These are phyloP conservation scores for Aspergillus melleus DNA, from an alignment of 2,329 filamentous ascomycete genomes.

Conservation along the genomic window DNA sequence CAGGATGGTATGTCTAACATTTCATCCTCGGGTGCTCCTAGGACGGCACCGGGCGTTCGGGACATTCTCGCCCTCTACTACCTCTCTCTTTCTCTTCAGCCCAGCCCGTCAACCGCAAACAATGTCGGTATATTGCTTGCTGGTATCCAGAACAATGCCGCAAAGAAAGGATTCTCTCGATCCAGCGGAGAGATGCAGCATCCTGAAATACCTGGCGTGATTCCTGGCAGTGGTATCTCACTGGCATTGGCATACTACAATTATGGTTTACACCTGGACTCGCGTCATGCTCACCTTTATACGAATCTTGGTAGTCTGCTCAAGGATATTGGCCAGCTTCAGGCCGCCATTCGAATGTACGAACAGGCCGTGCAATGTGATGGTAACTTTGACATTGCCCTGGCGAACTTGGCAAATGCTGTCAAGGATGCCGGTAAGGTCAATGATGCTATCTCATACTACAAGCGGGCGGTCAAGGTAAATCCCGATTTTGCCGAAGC, in stretches of 20 bases:
- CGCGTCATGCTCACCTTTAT: slow-evolving; percentile 90
- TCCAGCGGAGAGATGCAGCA: slow-evolving; percentile 41
- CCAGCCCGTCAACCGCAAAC: slow-evolving; percentile 95
- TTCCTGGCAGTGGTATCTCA: slow-evolving; percentile 81
- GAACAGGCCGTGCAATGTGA: slow-evolving; percentile 91
- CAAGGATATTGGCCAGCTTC: slow-evolving; percentile 92
- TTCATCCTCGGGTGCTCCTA: slow-evolving; percentile 55
- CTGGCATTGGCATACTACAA: slow-evolving; percentile 93
- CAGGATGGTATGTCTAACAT: slow-evolving; percentile 90
- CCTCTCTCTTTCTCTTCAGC: slow-evolving; percentile 87
- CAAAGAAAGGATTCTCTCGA: slow-evolving; percentile 39
- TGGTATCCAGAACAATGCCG: slow-evolving; percentile 73
- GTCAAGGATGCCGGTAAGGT: slow-evolving; percentile 95
- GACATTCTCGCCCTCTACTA: slow-evolving; percentile 97
- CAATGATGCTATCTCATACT: slow-evolving; percentile 87
- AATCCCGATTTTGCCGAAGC: slow-evolving; percentile 97
- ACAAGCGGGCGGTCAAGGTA: slow-evolving; percentile 83
- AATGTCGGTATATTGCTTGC: slow-evolving; percentile 98
- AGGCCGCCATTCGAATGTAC: slow-evolving; percentile 94
- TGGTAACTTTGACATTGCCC: slow-evolving; percentile 90
- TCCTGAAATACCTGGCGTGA: slow-evolving; percentile 70
- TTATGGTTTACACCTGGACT: slow-evolving; percentile 83
- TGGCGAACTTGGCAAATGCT: slow-evolving; percentile 95
- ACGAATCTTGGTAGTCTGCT: slow-evolving; percentile 93
- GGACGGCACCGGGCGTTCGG: slow-evolving; percentile 72